Conservation (phyloP, 345 rosid genomes). For the Brassica incana region DNA sequence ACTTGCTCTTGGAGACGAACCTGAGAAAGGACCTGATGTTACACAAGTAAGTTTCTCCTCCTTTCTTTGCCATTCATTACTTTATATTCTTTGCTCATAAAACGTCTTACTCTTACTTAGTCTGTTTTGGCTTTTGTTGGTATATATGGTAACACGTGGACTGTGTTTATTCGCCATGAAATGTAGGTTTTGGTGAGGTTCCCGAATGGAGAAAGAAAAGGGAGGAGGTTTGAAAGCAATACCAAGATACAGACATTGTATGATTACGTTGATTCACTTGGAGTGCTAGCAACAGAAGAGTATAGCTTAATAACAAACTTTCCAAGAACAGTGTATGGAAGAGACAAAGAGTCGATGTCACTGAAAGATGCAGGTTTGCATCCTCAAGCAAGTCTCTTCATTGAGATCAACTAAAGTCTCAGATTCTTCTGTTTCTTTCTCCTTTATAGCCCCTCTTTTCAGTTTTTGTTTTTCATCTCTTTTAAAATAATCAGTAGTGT, state of each 20-base stretch:
- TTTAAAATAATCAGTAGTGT: conserved; percentile 24
- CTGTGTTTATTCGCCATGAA: not conserved
- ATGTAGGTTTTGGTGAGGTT: conserved; percentile 84
- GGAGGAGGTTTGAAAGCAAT: conserved; percentile 72
- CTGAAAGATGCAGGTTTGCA: conserved; percentile 90
- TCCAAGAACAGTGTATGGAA: conserved; percentile 73
- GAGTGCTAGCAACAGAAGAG: conserved; percentile 63
- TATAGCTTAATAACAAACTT: conserved; percentile 89
- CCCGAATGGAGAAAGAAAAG: conserved; percentile 92
- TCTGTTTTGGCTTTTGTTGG: not conserved
- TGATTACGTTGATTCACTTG: conserved; percentile 91
- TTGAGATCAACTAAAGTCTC: conserved; percentile 64
- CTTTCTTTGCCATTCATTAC: conserved; percentile 2
- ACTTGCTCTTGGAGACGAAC: conserved; percentile 78
- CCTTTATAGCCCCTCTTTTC: not conserved
- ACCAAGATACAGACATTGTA: conserved; percentile 65
- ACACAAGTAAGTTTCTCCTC: conserved; percentile 62
- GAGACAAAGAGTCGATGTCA: conserved; percentile 59
- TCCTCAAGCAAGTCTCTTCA: conserved; percentile 98
- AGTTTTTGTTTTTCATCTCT: not conserved
- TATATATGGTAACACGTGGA: not conserved
- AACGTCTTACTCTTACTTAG: not conserved
- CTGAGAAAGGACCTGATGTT: conserved; percentile 83
- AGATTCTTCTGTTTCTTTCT: conserved; percentile 7
- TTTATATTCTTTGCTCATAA: not conserved